Evolutionary conservation across 352 stramenopile genomes (phyloP), one percentile per base, ranked within the genome.

Genomic region (Halophytophthora polymorphica): DNA sequence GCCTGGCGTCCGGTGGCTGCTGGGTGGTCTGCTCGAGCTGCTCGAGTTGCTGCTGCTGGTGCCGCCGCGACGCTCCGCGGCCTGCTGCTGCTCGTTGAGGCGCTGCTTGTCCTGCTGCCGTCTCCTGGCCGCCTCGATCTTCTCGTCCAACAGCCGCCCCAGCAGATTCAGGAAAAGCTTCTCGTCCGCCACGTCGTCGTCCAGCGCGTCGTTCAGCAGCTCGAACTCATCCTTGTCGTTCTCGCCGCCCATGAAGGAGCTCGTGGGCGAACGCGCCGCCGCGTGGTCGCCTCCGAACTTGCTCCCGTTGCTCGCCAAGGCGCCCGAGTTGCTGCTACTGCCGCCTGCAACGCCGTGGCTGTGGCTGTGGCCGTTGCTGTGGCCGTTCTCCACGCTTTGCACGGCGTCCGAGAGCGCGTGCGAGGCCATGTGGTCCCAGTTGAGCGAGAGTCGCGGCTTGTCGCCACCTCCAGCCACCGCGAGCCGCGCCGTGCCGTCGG

Each of bases 211-310:
- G 40, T 89, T 88, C 31, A 91, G 54, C 23, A 77, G 36, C 41
- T 90, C 81, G 61, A 92, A 90, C 47, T 92, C 81, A 52, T 92
- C 77, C 46, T 81, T 86, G 23, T 87, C 77, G 6, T 66, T 57
- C 37, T 86, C 75, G 17, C 43, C 42, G 13, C 58, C 65, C 40
- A 88, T 76, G 35, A 73, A 71, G 1, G 66, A 76, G 33, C 38
- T 58, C 15, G 39, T 61, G 15, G 59, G 56, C 34, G 63, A 71
- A 56, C 66, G 58, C 40, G 53, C 42, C 25, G 28, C 50, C 31
- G 29, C 53, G 11, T 49, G 43, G 8, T 66, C 37, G 0, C 68
- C 28, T 40, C 19, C 38, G 19, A 60, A 38, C 52, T 70, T 63
- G 43, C 61, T 38, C 40, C 40, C 29, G 53, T 69, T 45, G 38